These are phyloP conservation scores for Cyberlindnera americana DNA, from an alignment of 805 yeast species.

Conservation along the genomic window DNA sequence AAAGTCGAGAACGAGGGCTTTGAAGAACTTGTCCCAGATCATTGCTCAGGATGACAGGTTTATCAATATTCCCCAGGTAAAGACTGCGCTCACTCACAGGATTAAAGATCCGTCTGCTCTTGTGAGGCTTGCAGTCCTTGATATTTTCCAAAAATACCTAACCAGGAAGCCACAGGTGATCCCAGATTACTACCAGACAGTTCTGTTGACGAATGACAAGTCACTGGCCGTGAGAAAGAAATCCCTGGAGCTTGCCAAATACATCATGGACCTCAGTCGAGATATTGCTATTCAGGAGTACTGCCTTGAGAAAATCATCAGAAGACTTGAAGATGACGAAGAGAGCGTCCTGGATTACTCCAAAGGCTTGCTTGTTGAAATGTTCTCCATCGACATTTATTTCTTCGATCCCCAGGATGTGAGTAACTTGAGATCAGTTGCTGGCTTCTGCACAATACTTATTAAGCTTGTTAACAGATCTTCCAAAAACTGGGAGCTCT, in stretches of 20 bases:
- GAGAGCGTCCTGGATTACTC: constrained; percentile 45
- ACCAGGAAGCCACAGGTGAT: constrained; percentile 41
- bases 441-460: constrained; percentile 4
- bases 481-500: constrained; percentile 34
- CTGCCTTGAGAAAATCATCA: constrained; percentile 50
- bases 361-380: constrained; percentile 32
- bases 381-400: constrained; percentile 32
- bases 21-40: constrained; percentile 56
- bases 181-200: constrained; percentile 42
- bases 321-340: constrained; percentile 69
- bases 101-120: constrained; percentile 62
- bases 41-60: constrained; percentile 51
- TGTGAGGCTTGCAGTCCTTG: constrained; percentile 74
- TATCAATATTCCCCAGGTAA: constrained; percentile 47
- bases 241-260: constrained; percentile 48
- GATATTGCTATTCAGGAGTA: constrained; percentile 33
- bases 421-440: not conserved
- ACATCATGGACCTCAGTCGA: constrained; percentile 39
- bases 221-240: constrained; percentile 64
- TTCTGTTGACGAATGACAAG: constrained; percentile 43
- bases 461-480: constrained; percentile 1
- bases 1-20: constrained; percentile 58
- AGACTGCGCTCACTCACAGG: constrained; percentile 46
- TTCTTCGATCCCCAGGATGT: constrained; percentile 1
- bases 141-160: constrained; percentile 52